These are phyloP conservation scores for Huntiella decipiens DNA, from an alignment of 2,329 filamentous ascomycete species.

Conservation along the genomic window DNA sequence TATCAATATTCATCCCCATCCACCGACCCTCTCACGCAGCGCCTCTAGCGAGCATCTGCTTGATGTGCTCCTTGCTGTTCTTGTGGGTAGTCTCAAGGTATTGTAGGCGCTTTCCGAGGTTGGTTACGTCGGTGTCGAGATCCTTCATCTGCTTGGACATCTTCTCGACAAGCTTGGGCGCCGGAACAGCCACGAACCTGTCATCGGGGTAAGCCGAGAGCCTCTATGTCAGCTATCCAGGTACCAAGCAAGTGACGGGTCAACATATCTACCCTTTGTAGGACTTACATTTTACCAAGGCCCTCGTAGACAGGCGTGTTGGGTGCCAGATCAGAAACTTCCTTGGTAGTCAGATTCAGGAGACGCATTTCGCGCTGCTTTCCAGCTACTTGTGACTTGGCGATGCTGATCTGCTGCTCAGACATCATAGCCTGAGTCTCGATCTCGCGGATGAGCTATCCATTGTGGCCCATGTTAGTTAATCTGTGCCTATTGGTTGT, in stretches of 20 bases:
- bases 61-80: slow-evolving; percentile 80
- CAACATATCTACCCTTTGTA: background rate
- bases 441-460: slow-evolving; percentile 77
- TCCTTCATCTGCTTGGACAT: slow-evolving; percentile 56
- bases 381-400: slow-evolving; percentile 62
- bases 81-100: slow-evolving; percentile 91
- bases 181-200: slow-evolving; percentile 76
- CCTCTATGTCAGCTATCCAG: background rate
- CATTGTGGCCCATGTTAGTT: slow-evolving; percentile 6
- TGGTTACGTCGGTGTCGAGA: slow-evolving; percentile 58
- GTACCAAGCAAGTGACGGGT: slow-evolving; percentile 7
- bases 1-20: background rate
- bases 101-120: slow-evolving; percentile 70
- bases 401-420: slow-evolving; percentile 79
- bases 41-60: slow-evolving; percentile 53
- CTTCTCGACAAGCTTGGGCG: slow-evolving; percentile 53
- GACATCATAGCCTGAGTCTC: slow-evolving; percentile 74
- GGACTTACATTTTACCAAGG: slow-evolving; percentile 79
- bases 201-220: background rate
- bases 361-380: slow-evolving; percentile 83
- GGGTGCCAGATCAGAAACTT: slow-evolving; percentile 56
- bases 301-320: slow-evolving; percentile 80
- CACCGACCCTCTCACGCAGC: background rate
- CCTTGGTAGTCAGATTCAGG: slow-evolving; percentile 67
- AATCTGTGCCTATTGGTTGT: background rate